Base-by-base conservation (phyloP, 1,284 basidiomycete genomes). In the Cutaneotrichosporon dermatis region DNA sequence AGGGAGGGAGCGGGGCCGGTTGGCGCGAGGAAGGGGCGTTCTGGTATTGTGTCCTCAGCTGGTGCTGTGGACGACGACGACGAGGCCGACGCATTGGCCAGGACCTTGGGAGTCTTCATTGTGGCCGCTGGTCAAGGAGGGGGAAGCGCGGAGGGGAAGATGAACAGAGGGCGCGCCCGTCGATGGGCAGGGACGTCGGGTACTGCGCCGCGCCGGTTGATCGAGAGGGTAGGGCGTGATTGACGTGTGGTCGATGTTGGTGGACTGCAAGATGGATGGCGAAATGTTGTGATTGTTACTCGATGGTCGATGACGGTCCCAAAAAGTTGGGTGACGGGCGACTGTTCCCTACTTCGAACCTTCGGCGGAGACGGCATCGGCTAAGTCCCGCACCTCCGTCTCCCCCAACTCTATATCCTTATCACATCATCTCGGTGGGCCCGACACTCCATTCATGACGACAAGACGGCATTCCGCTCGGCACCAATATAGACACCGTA, bases 1-100 rank as follows among this genome's bases (percentile, higher is more conserved):
- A 76, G 62, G 33, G 73, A 61, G 5, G 73, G 72, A 3, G 12
- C 12, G 60, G 58, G 12, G 52, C 41, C 25, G 35, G 44, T 25
- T 16, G 44, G 8, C n/a, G 44, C 44, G 25, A 15, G 15, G n/a
- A 46, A 36, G 36, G 37, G 48, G 9, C 48, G 48, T 12, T 12
- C 11, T n/a, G 33, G 48, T 8, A 50, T 5, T 13, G 50, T 15
- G 4, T 37, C 25, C 16, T 10, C 34, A 25, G 35, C 9, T 2
- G 50, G 40, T 35, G 36, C 12, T 6, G 50, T 16, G 9, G 36
- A 10, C 7, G 36, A 15, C 3, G 50, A 39, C 5, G 50, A 40
- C 4, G 50, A 51, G n/a, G 50, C 39, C 12, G 39, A 25, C 25
- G 25, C 25, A 25, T 25, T 25, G 2, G 25, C 25, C 25, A 25